Conservation (phyloP, 257 asterid genomes). For the Sherardia arvensis region DNA sequence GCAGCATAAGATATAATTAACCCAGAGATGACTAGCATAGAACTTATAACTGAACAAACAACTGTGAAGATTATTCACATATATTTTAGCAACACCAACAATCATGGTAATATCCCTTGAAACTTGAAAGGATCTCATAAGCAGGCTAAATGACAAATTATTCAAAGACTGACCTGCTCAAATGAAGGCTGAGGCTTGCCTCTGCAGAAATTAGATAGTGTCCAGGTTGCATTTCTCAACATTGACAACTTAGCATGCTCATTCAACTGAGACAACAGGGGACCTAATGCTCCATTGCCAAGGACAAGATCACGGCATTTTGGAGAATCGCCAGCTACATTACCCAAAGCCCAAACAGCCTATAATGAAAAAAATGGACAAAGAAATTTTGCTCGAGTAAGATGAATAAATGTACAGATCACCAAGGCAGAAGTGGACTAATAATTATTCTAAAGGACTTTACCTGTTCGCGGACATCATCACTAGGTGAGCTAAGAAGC, state of each 20-base stretch:
- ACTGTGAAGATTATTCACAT: background rate
- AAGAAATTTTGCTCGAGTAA: background rate
- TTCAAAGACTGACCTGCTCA: slow-evolving; percentile 51
- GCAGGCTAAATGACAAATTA: background rate
- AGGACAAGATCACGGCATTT: slow-evolving; percentile 87
- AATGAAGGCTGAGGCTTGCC: slow-evolving; percentile 93
- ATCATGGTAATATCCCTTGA: background rate
- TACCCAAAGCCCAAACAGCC: slow-evolving; percentile 99
- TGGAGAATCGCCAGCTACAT: slow-evolving; percentile 93
- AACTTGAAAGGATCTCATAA: no score
- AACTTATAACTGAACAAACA: background rate
- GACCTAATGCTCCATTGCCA: slow-evolving; percentile 59
- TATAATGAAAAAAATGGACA: slow-evolving; percentile 10
- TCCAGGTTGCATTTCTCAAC: slow-evolving; percentile 97
- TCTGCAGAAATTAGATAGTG: slow-evolving; percentile 81
- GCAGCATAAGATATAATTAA: background rate
- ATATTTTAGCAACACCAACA: background rate
- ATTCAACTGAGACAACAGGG: slow-evolving; percentile 67
- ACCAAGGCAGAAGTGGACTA: background rate
- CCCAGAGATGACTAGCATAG: no score
- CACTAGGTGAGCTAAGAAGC: slow-evolving; percentile 79
- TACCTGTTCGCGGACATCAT: slow-evolving; percentile 95
- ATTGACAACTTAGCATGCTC: slow-evolving; percentile 74
- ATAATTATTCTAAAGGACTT: background rate
- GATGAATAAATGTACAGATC: background rate